Base-by-base conservation (phyloP, 176 grass and related monocot species). In the Juncus effusus region DNA sequence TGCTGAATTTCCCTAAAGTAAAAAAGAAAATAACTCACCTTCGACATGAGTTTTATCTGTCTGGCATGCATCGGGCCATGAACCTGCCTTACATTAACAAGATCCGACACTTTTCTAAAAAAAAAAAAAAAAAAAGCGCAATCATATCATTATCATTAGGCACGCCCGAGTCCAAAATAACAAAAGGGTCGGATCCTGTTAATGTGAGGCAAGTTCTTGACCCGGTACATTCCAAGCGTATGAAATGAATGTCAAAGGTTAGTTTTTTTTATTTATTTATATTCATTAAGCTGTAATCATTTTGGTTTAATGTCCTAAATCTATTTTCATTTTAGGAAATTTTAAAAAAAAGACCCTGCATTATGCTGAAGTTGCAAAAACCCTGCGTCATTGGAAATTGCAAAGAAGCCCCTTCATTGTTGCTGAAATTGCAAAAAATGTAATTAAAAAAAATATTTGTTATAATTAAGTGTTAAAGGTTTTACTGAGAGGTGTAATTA, bases 241-340 rank as follows among this genome's bases (percentile, higher is more conserved):
- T 95, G 15, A 95, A 84, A 75, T 62, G 90, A 65, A 95, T 95
- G 90, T 95, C 90, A 64, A 95, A 95, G 86, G 90, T 95, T 49
- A 67, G 86, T 69, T 59, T 65, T 28, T 28, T 35, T 10, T 13
- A 10, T 15, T 61, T 28, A 28, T 16, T 64, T 49, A 57, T 36
- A 60, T 13, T 6, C 2, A 14, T 60, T 10, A 37, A 40, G 42
- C 39, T 28, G 19, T 28, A 28, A 28, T 28, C 19, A 28, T 28
- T 28, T 28, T 28, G 19, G 19, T 28, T 28, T 28, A 1, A 28
- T 28, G 19, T 28, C n/a, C n/a, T n/a, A n/a, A n/a, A n/a, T n/a
- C n/a, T n/a, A n/a, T n/a, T n/a, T n/a, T n/a, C n/a, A n/a, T n/a
- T n/a, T n/a, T n/a, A n/a, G n/a, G n/a, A n/a, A n/a, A n/a, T n/a